Evolutionary conservation across 768 basidiomycete species (phyloP).

Genomic region (Suillus ampliporus): DNA sequence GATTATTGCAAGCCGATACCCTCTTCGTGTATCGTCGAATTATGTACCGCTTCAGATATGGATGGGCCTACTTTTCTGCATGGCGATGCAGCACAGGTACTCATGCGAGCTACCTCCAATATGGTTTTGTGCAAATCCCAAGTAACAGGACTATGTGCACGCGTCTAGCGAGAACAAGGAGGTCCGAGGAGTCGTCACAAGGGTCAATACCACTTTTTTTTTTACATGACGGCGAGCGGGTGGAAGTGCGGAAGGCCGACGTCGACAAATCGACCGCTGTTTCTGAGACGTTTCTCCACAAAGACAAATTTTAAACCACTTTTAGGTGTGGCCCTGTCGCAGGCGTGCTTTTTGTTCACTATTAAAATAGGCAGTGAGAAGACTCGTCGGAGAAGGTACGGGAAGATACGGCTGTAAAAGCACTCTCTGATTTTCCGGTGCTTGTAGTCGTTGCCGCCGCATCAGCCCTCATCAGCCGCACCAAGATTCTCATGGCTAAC

Average conservation of each 20-base stretch:
- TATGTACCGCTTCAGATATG: constrained; percentile 26
- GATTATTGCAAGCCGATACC: constrained; percentile 5
- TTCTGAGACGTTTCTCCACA: constrained; percentile 18
- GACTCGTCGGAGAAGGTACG: constrained; percentile 15
- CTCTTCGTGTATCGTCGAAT: constrained; percentile 3
- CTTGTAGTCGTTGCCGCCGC: constrained; percentile 27
- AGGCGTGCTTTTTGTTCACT: constrained; percentile 6
- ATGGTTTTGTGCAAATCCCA: constrained; percentile 13
- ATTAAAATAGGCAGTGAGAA: constrained; percentile 36
- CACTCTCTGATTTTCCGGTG: constrained; percentile 21
- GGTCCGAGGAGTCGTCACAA: constrained; percentile 29
- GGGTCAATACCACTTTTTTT: constrained; percentile 13
- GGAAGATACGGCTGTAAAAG: constrained; percentile 12
- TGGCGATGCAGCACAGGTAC: constrained; percentile 5
- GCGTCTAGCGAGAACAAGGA: constrained; percentile 7
- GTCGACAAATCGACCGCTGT: constrained; percentile 2
- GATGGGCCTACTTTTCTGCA: constrained; percentile 15
- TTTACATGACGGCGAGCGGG: constrained; percentile 19
- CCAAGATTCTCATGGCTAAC: constrained; percentile 26
- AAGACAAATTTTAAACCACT: background rate
- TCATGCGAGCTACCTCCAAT: background rate
- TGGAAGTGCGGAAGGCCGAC: constrained; percentile 23
- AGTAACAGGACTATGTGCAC: constrained; percentile 4
- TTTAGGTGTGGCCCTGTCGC: constrained; percentile 9
- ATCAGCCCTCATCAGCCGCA: constrained; percentile 21